Base-by-base conservation (phyloP, 805 yeast species). In the Candida boidinii region DNA sequence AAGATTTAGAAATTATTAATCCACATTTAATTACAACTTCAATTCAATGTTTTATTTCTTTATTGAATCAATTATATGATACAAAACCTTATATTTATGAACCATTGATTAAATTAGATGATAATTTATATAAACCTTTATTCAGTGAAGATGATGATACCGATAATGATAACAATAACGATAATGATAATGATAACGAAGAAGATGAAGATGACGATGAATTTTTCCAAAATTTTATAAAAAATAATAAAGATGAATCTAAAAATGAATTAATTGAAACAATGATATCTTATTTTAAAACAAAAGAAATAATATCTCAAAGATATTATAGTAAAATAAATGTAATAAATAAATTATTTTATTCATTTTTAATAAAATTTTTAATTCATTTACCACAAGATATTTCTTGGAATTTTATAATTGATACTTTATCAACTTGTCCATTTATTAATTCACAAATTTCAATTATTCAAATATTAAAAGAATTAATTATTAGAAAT, bases 381-480 rank as follows among this genome's bases (percentile, higher is more conserved):
- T 19, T 19, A 19, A 15, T 15, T 24, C 6, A 13, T 24, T 15
- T 10, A 7, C 26, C 10, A 22, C 24, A 82, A 38, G 60, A 61
- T 1, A 54, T 65, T 10, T 56, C 81, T 0, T 84, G 74, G 54
- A 59, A 61, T 3, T 83, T 81, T 48, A 58, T 85, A 12, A 48
- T 64, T 17, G 86, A 84, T 47, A 66, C 86, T 1, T 60, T 90
- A 31, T 58, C 62, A 19, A 62, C 70, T 32, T 81, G 90, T 47
- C 88, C 92, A 2, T 73, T 67, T 47, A 74, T 67, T 25, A 68
- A 70, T 25, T 70, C 73, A 16, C 75, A 76, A 43, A 64, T 79
- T 17, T 75, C 75, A 3, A 56, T 76, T 23, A 68, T 85, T 13
- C 73, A 79, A 4, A 74, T 85, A 17, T 66, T 86, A 47, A 85